Conservation (phyloP, 2,329 filamentous ascomycete genomes). For the Penicillium olsonii region DNA sequence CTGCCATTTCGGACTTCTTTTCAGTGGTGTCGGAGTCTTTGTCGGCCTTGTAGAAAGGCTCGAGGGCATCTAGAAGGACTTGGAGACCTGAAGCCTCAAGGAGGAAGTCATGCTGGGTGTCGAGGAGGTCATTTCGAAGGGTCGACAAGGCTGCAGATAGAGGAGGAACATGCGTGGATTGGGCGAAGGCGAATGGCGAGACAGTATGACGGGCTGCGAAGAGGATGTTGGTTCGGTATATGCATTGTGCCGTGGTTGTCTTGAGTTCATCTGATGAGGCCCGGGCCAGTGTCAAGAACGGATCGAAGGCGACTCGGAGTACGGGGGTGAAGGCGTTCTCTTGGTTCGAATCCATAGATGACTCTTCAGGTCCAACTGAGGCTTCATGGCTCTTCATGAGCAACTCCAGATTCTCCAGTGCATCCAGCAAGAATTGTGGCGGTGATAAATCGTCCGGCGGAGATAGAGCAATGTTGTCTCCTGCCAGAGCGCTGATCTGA, state of each 20-base stretch:
- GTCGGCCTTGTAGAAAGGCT: constrained; percentile 35
- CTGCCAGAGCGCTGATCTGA: constrained; percentile 63
- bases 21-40: constrained; percentile 12
- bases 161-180: constrained; percentile 58
- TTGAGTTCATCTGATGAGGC: constrained; percentile 53
- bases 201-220: constrained; percentile 43
- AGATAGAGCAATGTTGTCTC: constrained; percentile 71
- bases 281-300: constrained; percentile 69
- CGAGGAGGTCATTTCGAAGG: constrained; percentile 56
- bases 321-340: constrained; percentile 74
- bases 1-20: constrained; percentile 22
- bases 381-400: constrained; percentile 88
- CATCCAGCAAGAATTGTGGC: constrained; percentile 78
- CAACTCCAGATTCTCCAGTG: constrained; percentile 72
- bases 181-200: constrained; percentile 60
- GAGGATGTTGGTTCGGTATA: constrained; percentile 52
- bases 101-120: constrained; percentile 72
- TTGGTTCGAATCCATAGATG: constrained; percentile 54
- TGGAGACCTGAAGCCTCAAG: constrained; percentile 73
- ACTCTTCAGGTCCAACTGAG: constrained; percentile 58
- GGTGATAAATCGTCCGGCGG: constrained; percentile 72
- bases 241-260: constrained; percentile 47
- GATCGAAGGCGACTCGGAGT: constrained; percentile 77
- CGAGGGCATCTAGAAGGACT: constrained; percentile 61
- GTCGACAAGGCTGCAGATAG: constrained; percentile 55